phyloP scores from a whole-genome alignment of 1,139 yeast species.

The Kodamaea fungicola region DNA sequence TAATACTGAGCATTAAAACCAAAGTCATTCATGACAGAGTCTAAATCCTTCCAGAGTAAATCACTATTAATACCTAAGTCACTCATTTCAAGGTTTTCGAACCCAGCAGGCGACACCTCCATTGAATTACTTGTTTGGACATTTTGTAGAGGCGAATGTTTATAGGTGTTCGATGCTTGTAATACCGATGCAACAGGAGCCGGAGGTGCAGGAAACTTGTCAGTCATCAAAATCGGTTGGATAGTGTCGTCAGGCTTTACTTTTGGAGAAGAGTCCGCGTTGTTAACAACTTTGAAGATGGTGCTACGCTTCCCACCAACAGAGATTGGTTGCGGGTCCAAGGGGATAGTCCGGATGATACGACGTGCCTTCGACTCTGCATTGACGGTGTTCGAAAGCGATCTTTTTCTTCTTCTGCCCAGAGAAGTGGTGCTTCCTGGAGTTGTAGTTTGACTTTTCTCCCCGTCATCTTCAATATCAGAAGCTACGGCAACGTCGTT shows the following conservation, averaged over 20 bases:
- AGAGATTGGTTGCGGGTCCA: slow-evolving; percentile 76
- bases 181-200: not conserved
- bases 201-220: not conserved
- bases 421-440: slow-evolving; percentile 35
- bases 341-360: slow-evolving; percentile 72
- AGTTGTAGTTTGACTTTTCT: slow-evolving; percentile 32
- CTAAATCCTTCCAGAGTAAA: slow-evolving; percentile 85
- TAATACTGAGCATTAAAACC: slow-evolving; percentile 66
- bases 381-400: slow-evolving; percentile 51
- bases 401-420: slow-evolving; percentile 37
- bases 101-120: slow-evolving; percentile 29
- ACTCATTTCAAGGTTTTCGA: slow-evolving; percentile 33
- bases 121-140: slow-evolving; percentile 9
- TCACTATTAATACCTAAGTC: slow-evolving; percentile 49
- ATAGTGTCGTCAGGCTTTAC: slow-evolving; percentile 7
- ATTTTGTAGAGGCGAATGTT: slow-evolving; percentile 8
- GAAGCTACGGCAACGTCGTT: slow-evolving; percentile 20
- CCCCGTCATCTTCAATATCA: slow-evolving; percentile 22
- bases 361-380: slow-evolving; percentile 71
- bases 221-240: slow-evolving; percentile 2
- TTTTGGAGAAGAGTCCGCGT: slow-evolving; percentile 28
- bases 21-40: slow-evolving; percentile 88
- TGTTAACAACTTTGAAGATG: slow-evolving; percentile 33
- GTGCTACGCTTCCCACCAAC: slow-evolving; percentile 35
- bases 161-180: slow-evolving; percentile 1